phyloP scores from a whole-genome alignment of 306 rosid species.

The Cicer bijugum region DNA sequence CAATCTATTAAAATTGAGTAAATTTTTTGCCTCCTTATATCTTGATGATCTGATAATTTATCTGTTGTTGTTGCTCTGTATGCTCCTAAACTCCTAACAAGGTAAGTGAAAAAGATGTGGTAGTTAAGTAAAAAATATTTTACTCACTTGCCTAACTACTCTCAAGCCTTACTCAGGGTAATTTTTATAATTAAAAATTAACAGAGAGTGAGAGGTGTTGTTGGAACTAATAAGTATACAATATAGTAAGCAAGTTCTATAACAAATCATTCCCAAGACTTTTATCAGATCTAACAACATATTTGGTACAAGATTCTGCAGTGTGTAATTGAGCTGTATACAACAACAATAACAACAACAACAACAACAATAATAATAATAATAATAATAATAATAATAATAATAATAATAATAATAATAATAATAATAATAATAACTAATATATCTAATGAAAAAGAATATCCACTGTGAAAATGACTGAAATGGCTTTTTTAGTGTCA shows the following conservation, averaged over 20 bases:
- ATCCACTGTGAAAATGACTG: slow-evolving; percentile 48
- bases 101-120: not conserved
- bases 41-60: not conserved
- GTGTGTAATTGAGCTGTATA: slow-evolving; percentile 35
- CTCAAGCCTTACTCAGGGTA: slow-evolving; percentile 22
- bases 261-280: slow-evolving; percentile 23
- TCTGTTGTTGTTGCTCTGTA: not conserved
- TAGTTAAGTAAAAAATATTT: slow-evolving; percentile 7
- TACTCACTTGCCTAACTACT: slow-evolving; percentile 25
- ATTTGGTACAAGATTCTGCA: slow-evolving; percentile 32
- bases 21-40: not conserved
- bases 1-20: not conserved
- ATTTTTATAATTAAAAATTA: slow-evolving; percentile 2
- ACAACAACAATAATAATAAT: no score
- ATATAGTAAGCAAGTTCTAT: not conserved
- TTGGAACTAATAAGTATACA: slow-evolving; percentile 14
- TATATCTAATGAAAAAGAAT: slow-evolving; percentile 38
- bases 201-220: slow-evolving; percentile 4
- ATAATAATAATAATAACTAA: no score
- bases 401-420: no score
- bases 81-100: no score
- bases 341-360: not conserved
- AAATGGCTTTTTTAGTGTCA: slow-evolving; percentile 44
- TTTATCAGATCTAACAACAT: slow-evolving; percentile 23
- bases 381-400: no score